Evolutionary conservation across 2,329 filamentous ascomycete species (phyloP).

Genomic region (Fusarium concolor): DNA sequence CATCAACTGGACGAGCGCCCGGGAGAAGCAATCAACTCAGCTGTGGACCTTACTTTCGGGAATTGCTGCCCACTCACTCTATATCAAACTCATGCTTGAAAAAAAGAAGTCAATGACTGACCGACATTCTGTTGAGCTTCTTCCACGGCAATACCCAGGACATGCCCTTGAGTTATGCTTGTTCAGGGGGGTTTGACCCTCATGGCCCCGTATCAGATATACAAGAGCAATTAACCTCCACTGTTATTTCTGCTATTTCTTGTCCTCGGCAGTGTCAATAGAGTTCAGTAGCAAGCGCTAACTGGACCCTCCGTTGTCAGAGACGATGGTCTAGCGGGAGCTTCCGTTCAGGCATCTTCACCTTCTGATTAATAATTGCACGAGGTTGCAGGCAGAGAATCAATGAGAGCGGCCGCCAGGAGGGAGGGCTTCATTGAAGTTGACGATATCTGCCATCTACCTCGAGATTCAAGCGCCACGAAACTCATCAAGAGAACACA

Average conservation of each 20-base stretch:
- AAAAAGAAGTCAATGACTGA: conserved; percentile 16
- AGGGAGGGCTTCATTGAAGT: too few species aligned
- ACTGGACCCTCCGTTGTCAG: conserved; percentile 12
- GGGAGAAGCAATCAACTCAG: conserved; percentile 6
- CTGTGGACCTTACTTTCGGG: conserved; percentile 11
- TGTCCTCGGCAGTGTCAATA: conserved; percentile 24
- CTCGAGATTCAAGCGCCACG: not conserved
- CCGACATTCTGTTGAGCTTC: conserved; percentile 25
- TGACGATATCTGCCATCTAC: not conserved
- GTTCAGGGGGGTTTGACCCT: conserved; percentile 22
- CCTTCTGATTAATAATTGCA: not conserved
- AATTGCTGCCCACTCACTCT: conserved; percentile 26
- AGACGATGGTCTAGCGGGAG: conserved; percentile 29
- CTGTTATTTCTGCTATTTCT: not conserved
- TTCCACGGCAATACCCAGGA: conserved; percentile 2
- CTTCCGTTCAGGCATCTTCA: conserved; percentile 22
- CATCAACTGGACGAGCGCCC: conserved; percentile 20
- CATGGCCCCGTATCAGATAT: conserved; percentile 10
- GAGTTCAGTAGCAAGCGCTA: conserved; percentile 31
- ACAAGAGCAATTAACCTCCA: conserved; percentile 14
- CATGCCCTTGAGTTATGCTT: not conserved
- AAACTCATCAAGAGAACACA: not conserved
- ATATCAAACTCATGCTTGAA: conserved; percentile 27
- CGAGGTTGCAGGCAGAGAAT: not conserved
- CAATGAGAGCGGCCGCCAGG: too few species aligned